phyloP scores from a whole-genome alignment of 2,329 filamentous ascomycete species.

The Diaporthe aspalathi region DNA sequence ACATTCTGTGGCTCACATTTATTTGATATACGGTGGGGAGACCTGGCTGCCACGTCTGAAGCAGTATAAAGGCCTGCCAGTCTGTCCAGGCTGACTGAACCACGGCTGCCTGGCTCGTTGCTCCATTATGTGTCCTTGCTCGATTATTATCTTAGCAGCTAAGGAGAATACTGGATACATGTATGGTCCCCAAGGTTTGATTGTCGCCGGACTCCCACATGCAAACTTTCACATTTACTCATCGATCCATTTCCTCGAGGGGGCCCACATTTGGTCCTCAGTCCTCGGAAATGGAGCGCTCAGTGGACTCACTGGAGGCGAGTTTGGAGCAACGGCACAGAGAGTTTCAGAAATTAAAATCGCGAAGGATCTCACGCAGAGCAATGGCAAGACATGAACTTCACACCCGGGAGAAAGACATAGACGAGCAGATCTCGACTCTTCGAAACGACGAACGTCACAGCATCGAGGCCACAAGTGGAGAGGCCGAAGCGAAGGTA shows the following conservation, averaged over 20 bases:
- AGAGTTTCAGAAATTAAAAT: conserved; percentile 4
- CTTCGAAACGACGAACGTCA: background rate
- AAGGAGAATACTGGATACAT: too few species aligned
- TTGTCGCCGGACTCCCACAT: too few species aligned
- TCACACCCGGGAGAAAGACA: background rate
- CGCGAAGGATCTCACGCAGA: background rate
- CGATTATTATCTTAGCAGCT: background rate
- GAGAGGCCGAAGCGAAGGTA: background rate
- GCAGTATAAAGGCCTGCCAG: too few species aligned
- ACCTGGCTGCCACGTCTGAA: background rate
- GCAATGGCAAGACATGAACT: background rate
- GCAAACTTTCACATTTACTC: too few species aligned
- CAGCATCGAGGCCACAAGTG: background rate
- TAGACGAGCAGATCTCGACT: background rate
- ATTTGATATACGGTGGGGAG: background rate
- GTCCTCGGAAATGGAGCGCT: background rate
- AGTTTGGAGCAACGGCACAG: background rate
- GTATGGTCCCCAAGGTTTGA: background rate
- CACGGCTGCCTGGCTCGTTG: background rate
- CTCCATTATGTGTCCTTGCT: background rate
- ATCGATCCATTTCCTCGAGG: background rate
- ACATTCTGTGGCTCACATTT: background rate
- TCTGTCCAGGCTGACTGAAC: background rate
- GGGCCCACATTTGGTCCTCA: too few species aligned
- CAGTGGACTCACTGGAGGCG: background rate